Base-by-base conservation (phyloP, 169 alveolate genomes). In the Plasmodium ovale region DNA sequence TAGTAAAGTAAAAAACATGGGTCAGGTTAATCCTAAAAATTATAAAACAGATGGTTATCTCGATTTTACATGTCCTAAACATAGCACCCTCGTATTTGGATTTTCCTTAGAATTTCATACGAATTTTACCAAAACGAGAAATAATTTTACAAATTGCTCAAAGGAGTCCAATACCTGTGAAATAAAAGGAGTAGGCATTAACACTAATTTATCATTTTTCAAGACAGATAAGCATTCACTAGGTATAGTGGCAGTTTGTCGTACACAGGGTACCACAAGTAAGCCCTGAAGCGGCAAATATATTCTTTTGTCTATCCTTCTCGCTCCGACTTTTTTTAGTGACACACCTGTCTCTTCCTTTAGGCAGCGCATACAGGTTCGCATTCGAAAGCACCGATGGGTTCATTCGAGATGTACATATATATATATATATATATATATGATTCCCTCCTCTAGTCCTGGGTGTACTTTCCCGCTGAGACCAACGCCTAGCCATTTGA, bases 71-170 rank as follows among this genome's bases (percentile, higher is more conserved):
- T 85, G 91, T 85, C 91, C 91, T 25, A 7, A 68, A 68, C 67
- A 85, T 85, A 69, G 49, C 49, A 35, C 85, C n/a, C 35, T 85
- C 12, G 74, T 85, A 16, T 85, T 85, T 37, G 91, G 91, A 39
- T 68, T 85, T 47, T 54, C 91, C 21, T 51, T 85, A 14, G 91
- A 85, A 56, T 85, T 85, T 68, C 91, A 85, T 60, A 85, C 91
- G 25, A 85, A 85, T 49, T 85, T 85, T 37, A 44, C 71, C 23
- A 56, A 10, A 44, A 44, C 91, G 3, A 68, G 91, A 71, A 39
- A 58, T 85, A 85, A 85, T 68, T 85, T 85, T 60, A 49, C 56
- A 31, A 12, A 37, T 9, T 85, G 91, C 27, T 69, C 91, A 4
- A 69, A 67, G 19, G n/a, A 27, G 6, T 25, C 72, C 16, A 85